Conservation (phyloP, 345 rosid genomes). For the Crucihimalaya himalaica region DNA sequence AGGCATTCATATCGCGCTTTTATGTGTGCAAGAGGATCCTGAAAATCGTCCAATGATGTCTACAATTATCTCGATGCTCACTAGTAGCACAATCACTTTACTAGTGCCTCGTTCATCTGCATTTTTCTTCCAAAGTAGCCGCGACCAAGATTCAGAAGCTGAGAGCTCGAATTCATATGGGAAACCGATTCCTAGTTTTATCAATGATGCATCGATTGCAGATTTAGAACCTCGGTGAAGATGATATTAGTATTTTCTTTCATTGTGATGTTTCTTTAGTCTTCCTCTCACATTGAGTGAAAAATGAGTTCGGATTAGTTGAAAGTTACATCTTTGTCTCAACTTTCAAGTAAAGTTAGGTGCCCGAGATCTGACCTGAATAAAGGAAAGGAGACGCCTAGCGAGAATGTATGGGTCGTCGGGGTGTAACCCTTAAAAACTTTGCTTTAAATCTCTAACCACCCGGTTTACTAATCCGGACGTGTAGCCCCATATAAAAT, state of each 20-base stretch:
- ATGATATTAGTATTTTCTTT: not conserved
- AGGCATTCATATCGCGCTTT: conserved; percentile 34
- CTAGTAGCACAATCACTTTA: conserved; percentile 18
- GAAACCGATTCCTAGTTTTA: not conserved
- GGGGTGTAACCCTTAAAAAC: too few species aligned
- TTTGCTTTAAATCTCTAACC: too few species aligned
- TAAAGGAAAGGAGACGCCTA: too few species aligned
- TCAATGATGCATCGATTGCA: not conserved
- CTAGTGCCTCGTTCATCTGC: conserved; percentile 20
- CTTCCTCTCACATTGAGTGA: too few species aligned
- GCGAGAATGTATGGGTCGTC: too few species aligned
- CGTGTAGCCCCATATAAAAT: too few species aligned
- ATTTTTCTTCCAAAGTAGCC: conserved; percentile 16
- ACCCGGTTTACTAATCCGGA: too few species aligned
- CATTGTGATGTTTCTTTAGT: not conserved
- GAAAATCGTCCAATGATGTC: conserved; percentile 30
- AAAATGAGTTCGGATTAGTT: too few species aligned
- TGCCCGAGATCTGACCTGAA: too few species aligned
- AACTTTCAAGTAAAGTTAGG: too few species aligned
- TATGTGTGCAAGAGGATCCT: conserved; percentile 36
- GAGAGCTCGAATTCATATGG: not conserved
- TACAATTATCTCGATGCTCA: conserved; percentile 15
- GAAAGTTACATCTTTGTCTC: too few species aligned
- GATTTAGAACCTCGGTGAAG: conserved; percentile 2
- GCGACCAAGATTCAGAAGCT: not conserved